phyloP scores from a whole-genome alignment of 257 asterid species.

The Capsicum baccatum region DNA sequence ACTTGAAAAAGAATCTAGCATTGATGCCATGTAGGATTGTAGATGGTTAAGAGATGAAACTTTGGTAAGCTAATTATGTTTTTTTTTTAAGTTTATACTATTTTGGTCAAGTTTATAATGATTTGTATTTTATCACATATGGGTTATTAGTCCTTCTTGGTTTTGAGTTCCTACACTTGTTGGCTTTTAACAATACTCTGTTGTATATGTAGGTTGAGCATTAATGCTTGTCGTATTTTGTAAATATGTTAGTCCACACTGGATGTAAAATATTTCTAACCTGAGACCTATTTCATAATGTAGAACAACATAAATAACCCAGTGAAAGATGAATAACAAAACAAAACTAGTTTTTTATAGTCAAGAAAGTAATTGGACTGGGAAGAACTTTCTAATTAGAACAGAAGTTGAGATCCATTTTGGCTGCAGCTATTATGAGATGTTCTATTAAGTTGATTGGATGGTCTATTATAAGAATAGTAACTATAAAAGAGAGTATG shows the following conservation, averaged over 20 bases:
- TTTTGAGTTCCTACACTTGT: slow-evolving; percentile 15
- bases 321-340: background rate
- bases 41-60: no score
- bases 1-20: no score
- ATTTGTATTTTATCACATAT: background rate
- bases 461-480: background rate
- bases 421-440: background rate
- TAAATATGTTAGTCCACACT: slow-evolving; percentile 26
- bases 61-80: no score
- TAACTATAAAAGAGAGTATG: background rate
- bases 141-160: background rate
- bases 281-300: background rate
- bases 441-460: background rate
- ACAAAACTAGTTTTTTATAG: slow-evolving; percentile 1
- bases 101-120: no score
- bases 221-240: slow-evolving; percentile 1
- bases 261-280: background rate
- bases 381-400: background rate
- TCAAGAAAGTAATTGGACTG: background rate
- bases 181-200: background rate
- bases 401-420: background rate
- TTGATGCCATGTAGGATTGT: no score
- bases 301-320: slow-evolving; percentile 13
- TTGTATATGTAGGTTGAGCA: background rate
- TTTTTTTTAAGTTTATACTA: no score